Conservation (phyloP, 495 filamentous ascomycete genomes). For the Monascus purpureus region DNA sequence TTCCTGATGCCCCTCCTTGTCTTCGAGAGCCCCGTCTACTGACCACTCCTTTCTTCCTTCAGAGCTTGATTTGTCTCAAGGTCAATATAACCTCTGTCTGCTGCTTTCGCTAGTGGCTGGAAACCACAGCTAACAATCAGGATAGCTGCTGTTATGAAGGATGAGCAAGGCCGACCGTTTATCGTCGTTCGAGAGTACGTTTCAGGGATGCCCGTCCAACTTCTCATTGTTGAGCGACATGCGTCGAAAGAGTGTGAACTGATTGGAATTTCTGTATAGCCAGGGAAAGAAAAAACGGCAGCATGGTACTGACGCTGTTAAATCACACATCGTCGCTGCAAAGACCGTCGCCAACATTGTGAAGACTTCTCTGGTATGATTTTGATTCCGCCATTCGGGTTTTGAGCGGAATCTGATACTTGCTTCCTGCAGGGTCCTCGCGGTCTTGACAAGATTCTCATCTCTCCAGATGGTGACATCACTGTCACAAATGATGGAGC, state of each 20-base stretch:
- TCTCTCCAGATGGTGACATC: constrained; percentile 97
- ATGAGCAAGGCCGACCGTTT: constrained; percentile 94
- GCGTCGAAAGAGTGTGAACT: constrained; percentile 3
- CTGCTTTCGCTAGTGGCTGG: not conserved
- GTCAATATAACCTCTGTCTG: constrained; percentile 18
- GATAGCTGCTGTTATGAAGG: constrained; percentile 62
- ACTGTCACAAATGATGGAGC: constrained; percentile 99
- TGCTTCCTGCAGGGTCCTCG: constrained; percentile 64
- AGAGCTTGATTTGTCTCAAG: constrained; percentile 69
- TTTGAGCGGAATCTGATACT: constrained; percentile 8
- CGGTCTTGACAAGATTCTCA: constrained; percentile 97
- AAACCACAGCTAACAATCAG: constrained; percentile 14
- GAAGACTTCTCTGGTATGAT: constrained; percentile 70
- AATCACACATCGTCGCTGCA: constrained; percentile 92
- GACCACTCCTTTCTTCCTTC: constrained; percentile 6
- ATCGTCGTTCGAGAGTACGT: constrained; percentile 97
- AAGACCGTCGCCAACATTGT: constrained; percentile 94
- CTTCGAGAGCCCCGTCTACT: constrained; percentile 13
- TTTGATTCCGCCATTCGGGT: not conserved
- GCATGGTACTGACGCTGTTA: constrained; percentile 92
- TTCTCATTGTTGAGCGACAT: no score
- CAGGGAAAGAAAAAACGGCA: constrained; percentile 97
- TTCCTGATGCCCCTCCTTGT: constrained; percentile 26
- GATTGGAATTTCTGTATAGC: constrained; percentile 30
- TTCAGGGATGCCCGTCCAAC: constrained; percentile 5